These are phyloP conservation scores for Pleurozium schreberi DNA, from an alignment of 225 moss, liverwort and hornwort genomes.

Conservation along the genomic window DNA sequence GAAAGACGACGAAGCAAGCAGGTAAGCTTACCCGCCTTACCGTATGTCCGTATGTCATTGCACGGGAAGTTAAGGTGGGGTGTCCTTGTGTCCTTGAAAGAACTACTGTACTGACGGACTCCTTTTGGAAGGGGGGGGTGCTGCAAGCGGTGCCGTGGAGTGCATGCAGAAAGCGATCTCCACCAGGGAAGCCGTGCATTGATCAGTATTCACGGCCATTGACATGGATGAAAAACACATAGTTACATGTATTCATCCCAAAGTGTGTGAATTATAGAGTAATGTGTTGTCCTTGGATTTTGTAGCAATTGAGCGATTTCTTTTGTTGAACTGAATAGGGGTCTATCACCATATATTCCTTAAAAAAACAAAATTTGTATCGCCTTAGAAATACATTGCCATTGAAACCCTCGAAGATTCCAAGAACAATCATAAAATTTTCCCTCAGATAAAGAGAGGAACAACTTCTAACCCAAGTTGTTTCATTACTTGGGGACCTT, in stretches of 20 bases:
- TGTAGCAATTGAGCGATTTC: not conserved
- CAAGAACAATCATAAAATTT: not conserved
- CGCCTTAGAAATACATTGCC: not conserved
- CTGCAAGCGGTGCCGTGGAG: not conserved
- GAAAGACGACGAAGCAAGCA: not conserved
- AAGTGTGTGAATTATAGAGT: not conserved
- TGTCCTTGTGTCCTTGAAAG: not conserved
- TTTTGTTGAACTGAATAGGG: no score
- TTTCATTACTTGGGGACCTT: not conserved
- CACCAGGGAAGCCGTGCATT: not conserved
- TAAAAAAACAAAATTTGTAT: rapidly evolving
- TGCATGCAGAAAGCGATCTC: not conserved
- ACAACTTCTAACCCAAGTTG: not conserved
- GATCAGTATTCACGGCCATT: not conserved
- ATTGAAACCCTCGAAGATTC: rapidly evolving
- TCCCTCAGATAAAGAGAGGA: no score
- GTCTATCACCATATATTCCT: rapidly evolving
- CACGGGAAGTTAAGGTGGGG: not conserved
- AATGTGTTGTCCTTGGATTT: not conserved
- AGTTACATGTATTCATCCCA: rapidly evolving
- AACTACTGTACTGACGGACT: not conserved
- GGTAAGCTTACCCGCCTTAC: no score
- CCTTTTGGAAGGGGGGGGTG: not conserved
- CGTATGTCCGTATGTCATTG: no score
- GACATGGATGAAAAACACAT: not conserved